Conservation (phyloP, 495 filamentous ascomycete species). For the Penicillium pancosmium region DNA sequence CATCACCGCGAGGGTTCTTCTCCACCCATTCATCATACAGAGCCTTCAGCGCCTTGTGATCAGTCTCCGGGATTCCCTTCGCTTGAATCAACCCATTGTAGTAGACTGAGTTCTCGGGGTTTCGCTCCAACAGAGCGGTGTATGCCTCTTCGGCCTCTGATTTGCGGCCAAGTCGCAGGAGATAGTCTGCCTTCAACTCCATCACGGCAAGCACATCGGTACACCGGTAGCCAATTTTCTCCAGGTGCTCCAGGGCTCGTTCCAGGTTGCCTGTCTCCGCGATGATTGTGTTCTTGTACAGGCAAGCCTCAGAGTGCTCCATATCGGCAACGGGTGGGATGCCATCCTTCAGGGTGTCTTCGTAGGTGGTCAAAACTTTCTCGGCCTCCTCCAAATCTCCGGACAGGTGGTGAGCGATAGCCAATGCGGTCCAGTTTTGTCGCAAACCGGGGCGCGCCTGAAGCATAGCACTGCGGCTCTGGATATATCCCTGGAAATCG, state of each 20-base stretch:
- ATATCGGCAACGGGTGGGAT: conserved; percentile 75
- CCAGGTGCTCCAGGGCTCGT: conserved; percentile 83
- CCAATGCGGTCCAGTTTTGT: conserved; percentile 95
- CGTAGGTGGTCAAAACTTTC: conserved; percentile 86
- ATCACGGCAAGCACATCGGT: conserved; percentile 87
- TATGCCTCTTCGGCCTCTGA: conserved; percentile 85
- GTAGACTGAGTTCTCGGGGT: conserved; percentile 83
- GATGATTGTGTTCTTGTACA: conserved; percentile 97
- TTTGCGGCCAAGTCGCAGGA: conserved; percentile 73
- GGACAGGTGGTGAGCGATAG: conserved; percentile 86
- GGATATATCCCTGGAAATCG: conserved; percentile 90
- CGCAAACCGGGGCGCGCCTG: conserved; percentile 75
- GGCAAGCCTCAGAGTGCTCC: conserved; percentile 91
- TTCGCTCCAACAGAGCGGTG: conserved; percentile 76
- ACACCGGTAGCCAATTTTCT: conserved; percentile 71
- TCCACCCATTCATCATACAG: conserved; percentile 81
- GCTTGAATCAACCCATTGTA: conserved; percentile 75
- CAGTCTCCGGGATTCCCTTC: conserved; percentile 62
- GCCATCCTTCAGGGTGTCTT: conserved; percentile 78
- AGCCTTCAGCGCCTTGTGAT: conserved; percentile 64
- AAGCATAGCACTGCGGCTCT: conserved; percentile 82
- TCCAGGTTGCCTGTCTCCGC: conserved; percentile 80
- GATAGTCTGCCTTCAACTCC: conserved; percentile 85
- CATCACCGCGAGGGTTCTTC: conserved; percentile 81
- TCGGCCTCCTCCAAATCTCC: conserved; percentile 86